Conservation (phyloP, 805 yeast species). For the Candida arabinofermentans region DNA sequence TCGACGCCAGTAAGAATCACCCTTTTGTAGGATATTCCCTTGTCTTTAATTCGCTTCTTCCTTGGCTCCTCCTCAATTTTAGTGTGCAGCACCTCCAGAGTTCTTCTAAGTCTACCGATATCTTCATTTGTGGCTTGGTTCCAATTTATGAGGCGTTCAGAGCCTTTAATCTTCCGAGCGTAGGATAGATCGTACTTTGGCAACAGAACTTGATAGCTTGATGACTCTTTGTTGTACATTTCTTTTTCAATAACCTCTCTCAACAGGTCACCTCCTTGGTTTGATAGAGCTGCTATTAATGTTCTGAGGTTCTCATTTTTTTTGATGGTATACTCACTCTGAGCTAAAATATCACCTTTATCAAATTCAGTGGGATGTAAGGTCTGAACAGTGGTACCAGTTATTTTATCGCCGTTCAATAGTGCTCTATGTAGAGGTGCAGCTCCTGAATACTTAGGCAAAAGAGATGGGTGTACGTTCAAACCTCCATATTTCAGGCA, state of each 20-base stretch:
- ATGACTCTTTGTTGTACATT: slow-evolving; percentile 21
- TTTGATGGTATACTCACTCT: slow-evolving; percentile 41
- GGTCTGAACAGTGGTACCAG: slow-evolving; percentile 90
- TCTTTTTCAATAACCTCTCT: slow-evolving; percentile 37
- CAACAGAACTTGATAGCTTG: slow-evolving; percentile 11
- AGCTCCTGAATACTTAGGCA: slow-evolving; percentile 82
- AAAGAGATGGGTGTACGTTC: slow-evolving; percentile 88
- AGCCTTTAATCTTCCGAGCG: slow-evolving; percentile 53
- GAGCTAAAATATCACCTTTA: slow-evolving; percentile 64
- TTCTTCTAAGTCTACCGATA: slow-evolving; percentile 41
- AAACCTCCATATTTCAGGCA: slow-evolving; percentile 60
- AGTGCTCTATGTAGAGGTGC: slow-evolving; percentile 85
- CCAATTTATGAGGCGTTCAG: slow-evolving; percentile 49
- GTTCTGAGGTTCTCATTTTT: slow-evolving; percentile 41
- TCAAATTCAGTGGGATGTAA: slow-evolving; percentile 87
- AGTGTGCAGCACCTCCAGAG: slow-evolving; percentile 55
- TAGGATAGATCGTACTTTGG: slow-evolving; percentile 39
- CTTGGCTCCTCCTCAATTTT: slow-evolving; percentile 34
- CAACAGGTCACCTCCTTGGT: slow-evolving; percentile 58
- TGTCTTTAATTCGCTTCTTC: slow-evolving; percentile 20
- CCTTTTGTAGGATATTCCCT: slow-evolving; percentile 26
- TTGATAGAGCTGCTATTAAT: slow-evolving; percentile 51
- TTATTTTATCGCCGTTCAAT: slow-evolving; percentile 50
- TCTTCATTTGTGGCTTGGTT: slow-evolving; percentile 28
- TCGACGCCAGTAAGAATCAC: slow-evolving; percentile 44